phyloP scores from a whole-genome alignment of 1,284 basidiomycete species.

The Ustilago curta region DNA sequence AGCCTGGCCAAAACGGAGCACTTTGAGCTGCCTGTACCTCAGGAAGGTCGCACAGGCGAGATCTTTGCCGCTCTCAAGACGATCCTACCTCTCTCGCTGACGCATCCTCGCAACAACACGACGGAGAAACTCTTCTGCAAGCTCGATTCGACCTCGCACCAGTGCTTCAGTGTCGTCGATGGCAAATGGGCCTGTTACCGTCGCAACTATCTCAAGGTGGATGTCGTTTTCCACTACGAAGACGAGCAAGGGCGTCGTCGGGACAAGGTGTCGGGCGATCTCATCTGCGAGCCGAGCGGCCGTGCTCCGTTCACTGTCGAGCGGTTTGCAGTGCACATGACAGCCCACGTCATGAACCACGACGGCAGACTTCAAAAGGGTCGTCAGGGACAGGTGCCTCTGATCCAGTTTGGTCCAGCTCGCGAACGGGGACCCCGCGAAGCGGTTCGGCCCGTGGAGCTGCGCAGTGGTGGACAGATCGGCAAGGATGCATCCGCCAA shows the following conservation, averaged over 20 bases:
- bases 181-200: slow-evolving; percentile 56
- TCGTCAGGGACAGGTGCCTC: slow-evolving; percentile 31
- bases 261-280: slow-evolving; percentile 13
- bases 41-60: slow-evolving; percentile 43
- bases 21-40: background rate
- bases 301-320: slow-evolving; percentile 7
- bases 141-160: slow-evolving; percentile 40
- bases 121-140: slow-evolving; percentile 29
- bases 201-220: slow-evolving; percentile 51
- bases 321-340: slow-evolving; percentile 36
- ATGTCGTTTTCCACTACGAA: slow-evolving; percentile 30
- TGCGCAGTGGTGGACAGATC: slow-evolving; percentile 29
- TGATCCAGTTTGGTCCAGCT: slow-evolving; percentile 50
- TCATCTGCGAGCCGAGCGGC: slow-evolving; percentile 8
- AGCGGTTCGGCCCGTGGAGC: slow-evolving; percentile 23
- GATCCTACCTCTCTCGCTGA: slow-evolving; percentile 16
- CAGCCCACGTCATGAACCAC: slow-evolving; percentile 32
- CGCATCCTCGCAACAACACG: background rate
- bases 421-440: slow-evolving; percentile 45
- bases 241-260: slow-evolving; percentile 19
- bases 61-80: slow-evolving; percentile 29
- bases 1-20: background rate
- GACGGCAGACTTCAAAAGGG: slow-evolving; percentile 24
- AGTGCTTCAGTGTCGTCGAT: slow-evolving; percentile 49
- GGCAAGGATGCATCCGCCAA: slow-evolving; percentile 22